Percentiles rank a stretch among this genome's conserved stretches.
phyloP scores from a whole-genome alignment of 805 yeast species.

The Ogataea pignaliae region DNA sequence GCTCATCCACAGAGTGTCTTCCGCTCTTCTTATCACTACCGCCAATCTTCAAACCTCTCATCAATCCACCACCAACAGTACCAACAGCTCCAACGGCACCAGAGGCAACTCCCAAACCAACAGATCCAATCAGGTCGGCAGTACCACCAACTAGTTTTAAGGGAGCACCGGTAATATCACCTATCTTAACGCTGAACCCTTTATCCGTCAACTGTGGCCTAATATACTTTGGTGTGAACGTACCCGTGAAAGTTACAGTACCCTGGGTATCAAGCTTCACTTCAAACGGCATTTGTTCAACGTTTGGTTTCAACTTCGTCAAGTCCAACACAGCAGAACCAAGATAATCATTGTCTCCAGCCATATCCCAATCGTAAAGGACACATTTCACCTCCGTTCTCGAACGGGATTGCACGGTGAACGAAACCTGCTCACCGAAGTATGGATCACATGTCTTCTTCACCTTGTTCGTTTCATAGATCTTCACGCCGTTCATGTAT shows the following conservation, averaged over 20 bases:
- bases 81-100: conserved; percentile 40
- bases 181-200: conserved; percentile 18
- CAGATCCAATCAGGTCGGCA: conserved; percentile 35
- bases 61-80: conserved; percentile 33
- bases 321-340: conserved; percentile 52
- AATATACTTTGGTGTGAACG: conserved; percentile 60
- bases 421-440: conserved; percentile 64
- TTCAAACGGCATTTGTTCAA: conserved; percentile 36
- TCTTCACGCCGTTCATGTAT: conserved; percentile 47
- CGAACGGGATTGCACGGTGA: conserved; percentile 62
- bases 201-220: conserved; percentile 56
- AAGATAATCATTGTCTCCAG: conserved; percentile 61
- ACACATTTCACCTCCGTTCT: conserved; percentile 45
- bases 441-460: conserved; percentile 68
- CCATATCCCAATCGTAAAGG: conserved; percentile 74
- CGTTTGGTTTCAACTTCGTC: conserved; percentile 40
- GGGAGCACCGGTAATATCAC: conserved; percentile 40
- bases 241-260: conserved; percentile 44
- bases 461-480: conserved; percentile 54
- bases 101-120: conserved; percentile 37
- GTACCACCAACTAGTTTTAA: conserved; percentile 43
- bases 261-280: conserved; percentile 65
- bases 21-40: conserved; percentile 12
- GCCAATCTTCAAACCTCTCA: conserved; percentile 18
- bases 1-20: conserved; percentile 11